Conservation (phyloP, 495 filamentous ascomycete species). For the Penicillium coprophilum region DNA sequence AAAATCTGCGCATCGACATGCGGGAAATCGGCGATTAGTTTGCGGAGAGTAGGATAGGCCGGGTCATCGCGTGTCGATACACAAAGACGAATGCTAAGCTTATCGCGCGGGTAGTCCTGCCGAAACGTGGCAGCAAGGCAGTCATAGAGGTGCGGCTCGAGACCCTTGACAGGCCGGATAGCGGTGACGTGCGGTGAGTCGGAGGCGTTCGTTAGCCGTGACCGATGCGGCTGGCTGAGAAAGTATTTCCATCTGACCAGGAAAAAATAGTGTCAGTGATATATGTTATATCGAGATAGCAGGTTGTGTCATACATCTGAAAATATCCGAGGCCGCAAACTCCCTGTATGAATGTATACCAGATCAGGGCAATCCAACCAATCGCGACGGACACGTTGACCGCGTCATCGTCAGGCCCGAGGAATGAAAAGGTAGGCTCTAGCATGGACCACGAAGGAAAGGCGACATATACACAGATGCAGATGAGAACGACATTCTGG, state of each 20-base stretch:
- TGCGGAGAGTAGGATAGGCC: slow-evolving; percentile 69
- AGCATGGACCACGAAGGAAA: slow-evolving; percentile 36
- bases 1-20: slow-evolving; percentile 70
- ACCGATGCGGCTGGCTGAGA: slow-evolving; percentile 36
- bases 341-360: slow-evolving; percentile 55
- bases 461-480: slow-evolving; percentile 9
- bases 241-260: slow-evolving; percentile 47
- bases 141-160: slow-evolving; percentile 86
- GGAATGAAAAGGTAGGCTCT: slow-evolving; percentile 30
- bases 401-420: slow-evolving; percentile 37
- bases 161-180: slow-evolving; percentile 89
- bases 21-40: slow-evolving; percentile 69
- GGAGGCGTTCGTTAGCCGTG: slow-evolving; percentile 29
- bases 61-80: slow-evolving; percentile 76
- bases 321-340: slow-evolving; percentile 59
- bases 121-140: slow-evolving; percentile 89
- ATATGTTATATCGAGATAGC: slow-evolving; percentile 6
- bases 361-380: slow-evolving; percentile 56
- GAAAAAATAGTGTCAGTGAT: slow-evolving; percentile 16
- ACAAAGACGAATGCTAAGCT: slow-evolving; percentile 81
- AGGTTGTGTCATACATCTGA: slow-evolving; percentile 52
- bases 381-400: slow-evolving; percentile 34
- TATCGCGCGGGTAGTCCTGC: slow-evolving; percentile 74
- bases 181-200: slow-evolving; percentile 80
- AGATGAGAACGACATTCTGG: slow-evolving; percentile 31